Evolutionary conservation across 208 protist genomes (phyloP).

Genomic region (Trypanosoma caninum): DNA sequence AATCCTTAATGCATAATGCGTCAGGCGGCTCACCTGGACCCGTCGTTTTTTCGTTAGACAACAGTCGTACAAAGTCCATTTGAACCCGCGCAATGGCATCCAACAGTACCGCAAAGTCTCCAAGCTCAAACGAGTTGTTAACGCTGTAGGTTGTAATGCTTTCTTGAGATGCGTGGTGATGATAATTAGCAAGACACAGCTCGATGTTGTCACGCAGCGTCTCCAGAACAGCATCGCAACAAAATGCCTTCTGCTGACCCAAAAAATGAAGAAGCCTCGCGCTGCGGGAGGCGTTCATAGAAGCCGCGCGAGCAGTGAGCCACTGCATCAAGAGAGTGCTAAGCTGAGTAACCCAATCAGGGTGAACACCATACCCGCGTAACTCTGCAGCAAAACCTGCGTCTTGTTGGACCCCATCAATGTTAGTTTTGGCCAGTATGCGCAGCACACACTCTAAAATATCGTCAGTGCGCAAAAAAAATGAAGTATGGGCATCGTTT

Average conservation of each 20-base stretch:
- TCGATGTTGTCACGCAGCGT: constrained; percentile 64
- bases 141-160: background rate
- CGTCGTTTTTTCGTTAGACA: background rate
- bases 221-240: constrained; percentile 38
- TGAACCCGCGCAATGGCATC: constrained; percentile 59
- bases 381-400: background rate
- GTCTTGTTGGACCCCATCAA: constrained; percentile 22
- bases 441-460: constrained; percentile 26
- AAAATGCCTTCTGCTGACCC: constrained; percentile 45
- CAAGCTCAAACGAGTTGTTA: constrained; percentile 1
- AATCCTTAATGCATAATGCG: background rate
- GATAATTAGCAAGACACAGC: constrained; percentile 20
- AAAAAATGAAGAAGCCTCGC: constrained; percentile 58
- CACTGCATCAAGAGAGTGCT: constrained; percentile 32
- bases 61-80: constrained; percentile 15
- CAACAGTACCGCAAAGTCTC: constrained; percentile 26
- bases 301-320: constrained; percentile 28
- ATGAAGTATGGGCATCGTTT: background rate
- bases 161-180: no score
- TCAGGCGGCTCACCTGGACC: background rate
- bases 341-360: constrained; percentile 25
- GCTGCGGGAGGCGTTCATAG: constrained; percentile 27
- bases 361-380: background rate
- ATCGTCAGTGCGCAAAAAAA: constrained; percentile 25
- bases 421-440: constrained; percentile 25